Evolutionary conservation across 768 basidiomycete species (phyloP), one percentile per base, ranked within the genome.

Genomic region (Panaeolus cyanescens): DNA sequence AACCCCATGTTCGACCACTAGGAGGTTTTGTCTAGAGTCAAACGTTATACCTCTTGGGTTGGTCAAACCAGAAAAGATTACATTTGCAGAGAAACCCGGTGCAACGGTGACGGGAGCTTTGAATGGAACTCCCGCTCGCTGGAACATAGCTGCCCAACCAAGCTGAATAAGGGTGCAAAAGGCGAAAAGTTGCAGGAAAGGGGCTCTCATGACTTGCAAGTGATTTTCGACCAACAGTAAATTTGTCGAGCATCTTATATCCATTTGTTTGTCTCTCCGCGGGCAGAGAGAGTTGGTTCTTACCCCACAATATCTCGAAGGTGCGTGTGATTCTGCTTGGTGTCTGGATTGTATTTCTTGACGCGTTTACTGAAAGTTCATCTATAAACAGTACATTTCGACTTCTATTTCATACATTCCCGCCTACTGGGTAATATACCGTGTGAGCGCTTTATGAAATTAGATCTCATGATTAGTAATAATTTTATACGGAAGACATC

Each of bases 1-100:
- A 25, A 76, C 65, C 1, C 79, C 78, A 22, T 76, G 73, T 59
- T 81, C 80, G 31, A 81, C 74, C 9, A 80, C 79, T 15, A 81
- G 74, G 22, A 81, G 64, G 61, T 80, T 80, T 31, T 73, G 65
- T 30, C 64, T 40, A 2, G 65, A 61, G 59, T 83, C 81, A 50
- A 81, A 74, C 4, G 75, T 66, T 32, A 81, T 78, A 10, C 79
- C 79, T 19, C 80, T 74, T 17, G 81, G 81, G 9, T 68, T 65
- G 2, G 80, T 77, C 13, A 81, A 70, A 57, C 79, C 78, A 8
- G 78, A 78, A 61, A 79, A 80, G 22, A 79, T 53, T 6, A 80
- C 75, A 7, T 62, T 63, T 10, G 79, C 75, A 10, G 64, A 55
- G 58, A 78, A 74, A 6, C 79, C 79, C 2, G 72, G 59, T 0